Evolutionary conservation across 2,329 filamentous ascomycete species (phyloP).

Genomic region (Pseudofabraea citricarpa): DNA sequence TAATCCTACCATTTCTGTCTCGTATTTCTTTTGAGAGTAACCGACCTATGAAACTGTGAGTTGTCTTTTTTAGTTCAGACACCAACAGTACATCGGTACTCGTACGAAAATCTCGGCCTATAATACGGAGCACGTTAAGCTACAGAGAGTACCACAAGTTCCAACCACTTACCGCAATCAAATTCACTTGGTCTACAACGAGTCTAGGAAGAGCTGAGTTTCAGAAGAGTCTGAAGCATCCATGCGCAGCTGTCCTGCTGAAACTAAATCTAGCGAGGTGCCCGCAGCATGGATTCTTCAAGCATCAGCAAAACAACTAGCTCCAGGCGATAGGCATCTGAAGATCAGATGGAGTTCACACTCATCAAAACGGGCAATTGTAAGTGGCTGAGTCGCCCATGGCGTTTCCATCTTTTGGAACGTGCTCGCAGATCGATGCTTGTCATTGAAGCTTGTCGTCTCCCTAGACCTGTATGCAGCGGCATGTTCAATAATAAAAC

Average conservation of each 20-base stretch:
- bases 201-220: too few relatives aligned
- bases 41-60: too few relatives aligned
- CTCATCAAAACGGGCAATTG: neutral
- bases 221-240: neutral
- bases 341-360: neutral
- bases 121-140: too few relatives aligned
- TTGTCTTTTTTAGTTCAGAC: too few relatives aligned
- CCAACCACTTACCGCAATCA: too few relatives aligned
- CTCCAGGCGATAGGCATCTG: neutral
- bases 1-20: neutral
- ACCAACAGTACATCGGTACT: too few relatives aligned
- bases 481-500: neutral
- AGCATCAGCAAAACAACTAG: neutral
- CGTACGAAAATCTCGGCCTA: too few relatives aligned
- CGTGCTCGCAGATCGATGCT: neutral
- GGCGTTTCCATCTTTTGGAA: neutral
- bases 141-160: too few relatives aligned
- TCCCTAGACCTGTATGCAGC: neutral
- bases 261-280: slow-evolving; percentile 3
- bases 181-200: too few relatives aligned
- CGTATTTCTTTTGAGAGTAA: too few relatives aligned
- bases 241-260: slow-evolving; percentile 8
- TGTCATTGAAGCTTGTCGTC: neutral
- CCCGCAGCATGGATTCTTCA: neutral
- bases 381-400: neutral